A percentile compares a stretch with the other conserved stretches of the same genome.
phyloP scores from a whole-genome alignment of 2,329 filamentous ascomycete genomes.

The Penicillium corylophilum region DNA sequence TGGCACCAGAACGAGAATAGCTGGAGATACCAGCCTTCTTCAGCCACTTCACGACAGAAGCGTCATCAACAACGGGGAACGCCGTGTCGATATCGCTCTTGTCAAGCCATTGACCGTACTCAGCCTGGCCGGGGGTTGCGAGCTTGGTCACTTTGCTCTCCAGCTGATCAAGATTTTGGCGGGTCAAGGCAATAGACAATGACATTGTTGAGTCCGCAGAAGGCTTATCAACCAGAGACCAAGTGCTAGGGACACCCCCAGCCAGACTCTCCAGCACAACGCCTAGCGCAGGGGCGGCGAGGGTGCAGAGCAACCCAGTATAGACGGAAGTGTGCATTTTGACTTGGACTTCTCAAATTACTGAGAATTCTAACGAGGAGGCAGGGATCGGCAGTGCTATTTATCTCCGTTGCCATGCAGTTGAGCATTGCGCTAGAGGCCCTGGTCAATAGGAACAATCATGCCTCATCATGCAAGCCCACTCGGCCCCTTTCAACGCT shows the following conservation, averaged over 20 bases:
- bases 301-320: constrained; percentile 20
- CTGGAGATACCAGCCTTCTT: constrained; percentile 38
- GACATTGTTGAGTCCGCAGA: constrained; percentile 14
- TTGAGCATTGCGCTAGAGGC: neutral
- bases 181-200: constrained; percentile 24
- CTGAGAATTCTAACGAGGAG: neutral
- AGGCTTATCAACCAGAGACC: constrained; percentile 18
- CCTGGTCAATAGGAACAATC: neutral
- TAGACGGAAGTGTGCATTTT: constrained; percentile 18
- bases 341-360: neutral
- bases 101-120: constrained; percentile 53
- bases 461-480: neutral
- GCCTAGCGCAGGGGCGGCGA: constrained; percentile 20
- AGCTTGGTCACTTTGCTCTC: constrained; percentile 41
- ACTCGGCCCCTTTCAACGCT: neutral
- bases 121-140: constrained; percentile 48
- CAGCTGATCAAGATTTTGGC: constrained; percentile 36
- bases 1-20: constrained; percentile 40
- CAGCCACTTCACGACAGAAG: constrained; percentile 47
- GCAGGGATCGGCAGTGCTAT: constrained; percentile 11
- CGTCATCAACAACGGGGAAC: constrained; percentile 40
- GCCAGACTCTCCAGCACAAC: constrained; percentile 21
- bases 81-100: constrained; percentile 45
- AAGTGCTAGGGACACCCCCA: constrained; percentile 16
- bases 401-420: constrained; percentile 4